Base-by-base conservation (phyloP, 225 moss, liverwort and hornwort genomes). In the Pleurozium schreberi region DNA sequence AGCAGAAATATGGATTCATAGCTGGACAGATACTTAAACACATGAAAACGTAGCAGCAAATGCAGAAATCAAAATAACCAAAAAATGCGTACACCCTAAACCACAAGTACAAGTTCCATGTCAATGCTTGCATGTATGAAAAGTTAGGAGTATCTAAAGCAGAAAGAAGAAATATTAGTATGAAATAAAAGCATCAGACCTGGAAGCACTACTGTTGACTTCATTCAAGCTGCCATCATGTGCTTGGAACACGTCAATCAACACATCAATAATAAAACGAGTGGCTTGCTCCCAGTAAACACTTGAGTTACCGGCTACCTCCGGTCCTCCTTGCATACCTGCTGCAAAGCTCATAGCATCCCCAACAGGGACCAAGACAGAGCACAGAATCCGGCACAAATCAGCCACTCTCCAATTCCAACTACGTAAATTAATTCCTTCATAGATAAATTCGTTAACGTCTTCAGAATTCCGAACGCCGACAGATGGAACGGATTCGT, bases 381-480 rank as follows among this genome's bases (percentile, higher is more conserved):
- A 95, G 87, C 93, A 96, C 63, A 96, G 89, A 85, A 96, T 93
- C 86, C 93, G 93, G 90, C 96, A 96, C 89, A 95, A 91, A 84
- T 95, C 94, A 90, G 95, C 94, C 73, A 95, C 96, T 94, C 96
- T 93, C 91, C 93, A 92, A 88, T 96, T 96, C 96, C 96, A 96
- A 86, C 92, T 92, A 87, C 92, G 94, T 89, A 96, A 90, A 89
- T 94, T 95, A 70, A 93, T 92, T 60, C 93, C 93, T 90, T 91
- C 93, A 85, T 93, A 92, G 17, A 91, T 81, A 71, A 92, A 91
- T 87, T 89, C 93, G 68, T 88, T 88, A 76, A 85, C 84, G 21
- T 59, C 92, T 88, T 88, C 90, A 89, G 89, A 90, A 84, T 78
- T 91, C 68, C 89, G 86, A 79, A 84, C 90, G 55, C 50, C 84